phyloP scores from a whole-genome alignment of 1,139 yeast genomes.

The Kurtzmaniella quercitrusa region DNA sequence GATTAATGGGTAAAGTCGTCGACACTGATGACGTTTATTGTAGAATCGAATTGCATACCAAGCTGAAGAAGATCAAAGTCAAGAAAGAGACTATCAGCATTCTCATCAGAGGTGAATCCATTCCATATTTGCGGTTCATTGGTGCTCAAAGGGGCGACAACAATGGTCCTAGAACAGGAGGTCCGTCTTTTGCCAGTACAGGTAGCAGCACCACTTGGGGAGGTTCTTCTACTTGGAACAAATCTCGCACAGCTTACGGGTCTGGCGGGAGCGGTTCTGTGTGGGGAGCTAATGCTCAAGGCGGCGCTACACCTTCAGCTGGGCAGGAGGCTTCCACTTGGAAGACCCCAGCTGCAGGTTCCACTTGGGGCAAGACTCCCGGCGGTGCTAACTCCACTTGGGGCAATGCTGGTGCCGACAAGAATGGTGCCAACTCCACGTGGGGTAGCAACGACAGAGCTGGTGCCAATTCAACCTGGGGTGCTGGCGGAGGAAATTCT shows the following conservation, averaged over 20 bases:
- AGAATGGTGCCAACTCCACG: slow-evolving; percentile 17
- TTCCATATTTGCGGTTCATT: slow-evolving; percentile 79
- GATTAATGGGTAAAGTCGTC: slow-evolving; percentile 87
- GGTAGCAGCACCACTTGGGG: slow-evolving; percentile 32
- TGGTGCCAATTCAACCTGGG: slow-evolving; percentile 23
- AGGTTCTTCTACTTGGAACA: slow-evolving; percentile 21
- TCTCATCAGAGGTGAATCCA: slow-evolving; percentile 57
- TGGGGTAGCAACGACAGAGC: slow-evolving; percentile 18
- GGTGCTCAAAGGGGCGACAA: slow-evolving; percentile 37
- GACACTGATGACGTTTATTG: slow-evolving; percentile 92
- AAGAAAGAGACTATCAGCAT: slow-evolving; percentile 74
- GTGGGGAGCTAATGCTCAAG: slow-evolving; percentile 17
- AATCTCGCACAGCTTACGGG: slow-evolving; percentile 11
- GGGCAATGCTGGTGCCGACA: slow-evolving; percentile 14
- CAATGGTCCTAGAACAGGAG: slow-evolving; percentile 7
- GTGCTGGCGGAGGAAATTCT: slow-evolving; percentile 26
- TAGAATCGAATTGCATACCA: slow-evolving; percentile 89
- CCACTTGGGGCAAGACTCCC: slow-evolving; percentile 21
- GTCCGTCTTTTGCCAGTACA: slow-evolving; percentile 28
- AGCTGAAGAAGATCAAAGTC: slow-evolving; percentile 82
- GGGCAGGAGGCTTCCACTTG: slow-evolving; percentile 32
- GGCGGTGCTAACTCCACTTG: slow-evolving; percentile 28
- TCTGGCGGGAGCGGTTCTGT: slow-evolving; percentile 15
- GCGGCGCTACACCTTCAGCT: slow-evolving; percentile 18
- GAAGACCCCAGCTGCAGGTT: slow-evolving; percentile 27